A percentile compares a stretch with the other conserved stretches of the same genome.
These are phyloP conservation scores for Choanephora cucurbitarum DNA, from an alignment of 371 early-diverging fungal species.

Conservation along the genomic window DNA sequence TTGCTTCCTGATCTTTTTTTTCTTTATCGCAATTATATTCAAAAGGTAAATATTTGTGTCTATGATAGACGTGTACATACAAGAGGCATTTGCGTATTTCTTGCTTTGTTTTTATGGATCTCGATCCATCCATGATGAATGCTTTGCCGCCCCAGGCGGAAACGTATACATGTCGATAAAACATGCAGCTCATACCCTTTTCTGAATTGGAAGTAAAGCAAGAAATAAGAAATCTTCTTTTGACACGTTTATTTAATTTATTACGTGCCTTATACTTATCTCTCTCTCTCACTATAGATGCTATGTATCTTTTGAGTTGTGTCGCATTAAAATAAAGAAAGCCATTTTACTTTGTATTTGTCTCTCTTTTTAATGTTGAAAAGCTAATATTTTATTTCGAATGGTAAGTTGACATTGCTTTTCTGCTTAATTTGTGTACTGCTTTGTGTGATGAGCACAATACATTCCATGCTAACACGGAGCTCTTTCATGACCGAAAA, in stretches of 20 bases:
- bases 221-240: slow-evolving; percentile 4
- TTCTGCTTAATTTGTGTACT: neutral
- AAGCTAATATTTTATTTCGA: neutral
- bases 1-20: neutral
- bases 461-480: slow-evolving; percentile 43
- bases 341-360: neutral
- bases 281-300: neutral
- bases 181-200: slow-evolving; percentile 33
- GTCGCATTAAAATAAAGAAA: too few species aligned
- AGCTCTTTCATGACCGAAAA: slow-evolving; percentile 34
- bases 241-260: neutral
- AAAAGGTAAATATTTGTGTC: neutral
- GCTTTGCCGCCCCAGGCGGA: slow-evolving; percentile 52
- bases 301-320: neutral
- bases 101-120: neutral
- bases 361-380: neutral
- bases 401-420: neutral
- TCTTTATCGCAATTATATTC: neutral
- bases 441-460: slow-evolving; percentile 29
- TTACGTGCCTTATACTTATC: slow-evolving; percentile 3
- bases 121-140: slow-evolving; percentile 34
- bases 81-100: neutral
- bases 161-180: slow-evolving; percentile 40
- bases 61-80: neutral
- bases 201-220: slow-evolving; percentile 11